A percentile compares a stretch with the other conserved stretches of the same genome.
These are phyloP conservation scores for Coniochaeta sp. DNA, from an alignment of 2,329 filamentous ascomycete species.

Conservation along the genomic window DNA sequence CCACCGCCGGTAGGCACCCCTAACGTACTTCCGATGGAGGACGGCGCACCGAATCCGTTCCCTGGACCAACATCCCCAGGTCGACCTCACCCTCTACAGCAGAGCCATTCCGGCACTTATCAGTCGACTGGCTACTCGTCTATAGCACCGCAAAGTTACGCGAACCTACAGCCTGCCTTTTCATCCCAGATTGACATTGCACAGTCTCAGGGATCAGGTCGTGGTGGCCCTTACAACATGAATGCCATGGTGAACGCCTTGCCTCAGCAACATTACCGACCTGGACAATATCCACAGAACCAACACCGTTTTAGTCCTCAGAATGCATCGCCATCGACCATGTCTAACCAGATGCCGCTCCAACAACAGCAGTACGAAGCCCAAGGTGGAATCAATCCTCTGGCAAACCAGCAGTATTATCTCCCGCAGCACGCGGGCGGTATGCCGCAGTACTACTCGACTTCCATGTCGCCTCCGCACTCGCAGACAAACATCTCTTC, in stretches of 20 bases:
- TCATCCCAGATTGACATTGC: constrained; percentile 34
- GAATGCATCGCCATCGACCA: constrained; percentile 16
- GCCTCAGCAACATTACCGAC: constrained; percentile 31
- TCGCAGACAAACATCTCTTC: constrained; percentile 22
- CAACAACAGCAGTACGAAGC: constrained; percentile 25
- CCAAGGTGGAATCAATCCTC: constrained; percentile 26
- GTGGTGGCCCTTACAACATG: constrained; percentile 38
- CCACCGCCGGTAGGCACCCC: background rate
- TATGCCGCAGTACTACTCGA: constrained; percentile 34
- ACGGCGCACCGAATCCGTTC: background rate
- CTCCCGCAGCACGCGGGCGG: constrained; percentile 31
- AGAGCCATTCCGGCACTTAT: constrained; percentile 2
- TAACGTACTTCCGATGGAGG: background rate
- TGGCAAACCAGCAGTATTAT: constrained; percentile 38
- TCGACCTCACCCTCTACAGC: background rate
- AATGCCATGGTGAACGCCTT: constrained; percentile 33
- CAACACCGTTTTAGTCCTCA: constrained; percentile 22
- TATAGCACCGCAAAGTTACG: constrained; percentile 20
- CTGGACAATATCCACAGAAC: constrained; percentile 26
- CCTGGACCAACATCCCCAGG: background rate
- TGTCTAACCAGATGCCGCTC: constrained; percentile 6
- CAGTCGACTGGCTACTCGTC: background rate
- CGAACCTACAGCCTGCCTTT: constrained; percentile 29
- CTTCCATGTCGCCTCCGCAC: constrained; percentile 29
- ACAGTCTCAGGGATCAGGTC: constrained; percentile 19